Conservation (phyloP, 2,329 filamentous ascomycete genomes). For the Penicillium sp. region DNA sequence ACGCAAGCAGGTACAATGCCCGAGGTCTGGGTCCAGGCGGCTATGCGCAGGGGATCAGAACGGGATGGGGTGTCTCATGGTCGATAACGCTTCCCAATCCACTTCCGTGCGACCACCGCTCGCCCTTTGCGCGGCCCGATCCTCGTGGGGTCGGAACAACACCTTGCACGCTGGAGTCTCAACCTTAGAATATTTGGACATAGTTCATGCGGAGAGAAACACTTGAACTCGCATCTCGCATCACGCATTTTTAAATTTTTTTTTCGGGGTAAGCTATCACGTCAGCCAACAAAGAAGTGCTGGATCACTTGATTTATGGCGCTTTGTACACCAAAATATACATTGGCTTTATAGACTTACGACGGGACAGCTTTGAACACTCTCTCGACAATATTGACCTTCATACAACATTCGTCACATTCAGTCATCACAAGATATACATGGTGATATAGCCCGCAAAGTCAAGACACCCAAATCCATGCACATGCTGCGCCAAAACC, state of each 20-base stretch:
- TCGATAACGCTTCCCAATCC: conserved; percentile 26
- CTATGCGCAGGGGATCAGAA: conserved; percentile 19
- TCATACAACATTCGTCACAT: conserved; percentile 19
- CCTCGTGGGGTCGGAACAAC: background rate
- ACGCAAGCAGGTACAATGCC: conserved; percentile 8
- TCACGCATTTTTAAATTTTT: too few species aligned
- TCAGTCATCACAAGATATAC: conserved; percentile 28
- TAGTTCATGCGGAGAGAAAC: background rate
- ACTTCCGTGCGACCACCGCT: conserved; percentile 20
- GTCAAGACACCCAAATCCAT: conserved; percentile 14
- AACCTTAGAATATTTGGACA: background rate
- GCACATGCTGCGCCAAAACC: conserved; percentile 31
- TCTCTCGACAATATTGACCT: background rate
- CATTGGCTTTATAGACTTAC: background rate
- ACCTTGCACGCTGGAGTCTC: too few species aligned
- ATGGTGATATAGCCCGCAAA: conserved; percentile 22
- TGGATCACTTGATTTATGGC: background rate
- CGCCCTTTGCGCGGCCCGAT: background rate
- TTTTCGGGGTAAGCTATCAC: background rate
- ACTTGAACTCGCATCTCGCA: background rate
- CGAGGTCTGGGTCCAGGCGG: conserved; percentile 7
- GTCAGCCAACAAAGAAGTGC: background rate
- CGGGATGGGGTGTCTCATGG: conserved; percentile 15
- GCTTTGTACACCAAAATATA: background rate
- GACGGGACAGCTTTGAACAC: background rate